Percentiles rank a stretch among this genome's conserved stretches.
phyloP scores from a whole-genome alignment of 768 basidiomycete genomes.

The Hypholoma fasciculare region DNA sequence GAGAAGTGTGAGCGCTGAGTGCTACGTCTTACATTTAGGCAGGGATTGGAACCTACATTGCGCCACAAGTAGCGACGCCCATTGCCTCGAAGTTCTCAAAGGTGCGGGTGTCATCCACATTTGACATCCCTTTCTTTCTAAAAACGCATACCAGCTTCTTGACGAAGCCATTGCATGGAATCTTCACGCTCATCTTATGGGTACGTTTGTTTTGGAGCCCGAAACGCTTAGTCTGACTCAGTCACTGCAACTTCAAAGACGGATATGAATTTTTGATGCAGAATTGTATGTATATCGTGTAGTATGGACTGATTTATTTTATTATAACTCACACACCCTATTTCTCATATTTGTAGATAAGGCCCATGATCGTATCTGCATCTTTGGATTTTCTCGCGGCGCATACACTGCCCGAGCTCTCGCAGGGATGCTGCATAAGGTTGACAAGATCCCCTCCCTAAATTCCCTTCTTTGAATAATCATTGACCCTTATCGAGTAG shows the following conservation, averaged over 20 bases:
- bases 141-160: slow-evolving; percentile 24
- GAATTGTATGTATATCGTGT: slow-evolving; percentile 37
- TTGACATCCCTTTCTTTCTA: neutral
- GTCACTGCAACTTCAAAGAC: slow-evolving; percentile 22
- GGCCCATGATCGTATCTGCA: slow-evolving; percentile 53
- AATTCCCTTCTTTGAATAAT: neutral
- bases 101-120: slow-evolving; percentile 16
- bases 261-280: slow-evolving; percentile 64
- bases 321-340: neutral
- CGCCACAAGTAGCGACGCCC: slow-evolving; percentile 41
- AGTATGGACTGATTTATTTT: neutral
- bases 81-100: slow-evolving; percentile 41
- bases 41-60: slow-evolving; percentile 53
- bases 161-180: slow-evolving; percentile 50
- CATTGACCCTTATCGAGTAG: neutral
- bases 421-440: slow-evolving; percentile 33
- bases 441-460: neutral
- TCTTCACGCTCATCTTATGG: slow-evolving; percentile 52
- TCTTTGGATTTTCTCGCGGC: slow-evolving; percentile 64
- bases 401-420: slow-evolving; percentile 50
- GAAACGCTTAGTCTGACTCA: neutral
- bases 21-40: slow-evolving; percentile 29
- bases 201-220: slow-evolving; percentile 20
- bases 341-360: slow-evolving; percentile 28
- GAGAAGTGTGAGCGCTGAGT: neutral